These are phyloP conservation scores for Globisporangium recalcitrans DNA, from an alignment of 352 stramenopile genomes.

Conservation along the genomic window DNA sequence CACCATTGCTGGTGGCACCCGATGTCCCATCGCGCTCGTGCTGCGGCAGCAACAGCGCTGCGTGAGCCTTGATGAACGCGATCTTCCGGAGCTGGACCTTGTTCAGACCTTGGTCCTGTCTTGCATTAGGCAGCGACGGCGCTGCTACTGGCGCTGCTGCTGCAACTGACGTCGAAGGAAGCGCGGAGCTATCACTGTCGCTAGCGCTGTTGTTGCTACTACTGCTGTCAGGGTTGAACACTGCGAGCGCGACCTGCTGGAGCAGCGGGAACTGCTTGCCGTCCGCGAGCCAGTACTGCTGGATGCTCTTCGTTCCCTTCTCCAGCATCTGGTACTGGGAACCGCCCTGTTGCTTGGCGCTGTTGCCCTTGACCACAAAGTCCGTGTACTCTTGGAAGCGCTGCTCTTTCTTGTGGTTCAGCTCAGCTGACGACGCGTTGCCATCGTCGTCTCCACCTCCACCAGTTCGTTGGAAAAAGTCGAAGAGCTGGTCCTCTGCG, in stretches of 20 bases:
- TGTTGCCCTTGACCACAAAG: conserved; percentile 28
- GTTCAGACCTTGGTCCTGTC: neutral
- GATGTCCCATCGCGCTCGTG: neutral
- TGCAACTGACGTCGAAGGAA: too few relatives aligned
- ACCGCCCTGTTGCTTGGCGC: conserved; percentile 15
- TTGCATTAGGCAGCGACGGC: neutral
- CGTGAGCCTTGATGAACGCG: conserved; percentile 11
- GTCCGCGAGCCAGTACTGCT: conserved; percentile 33
- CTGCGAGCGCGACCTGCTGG: conserved; percentile 21
- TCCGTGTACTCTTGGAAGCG: conserved; percentile 28
- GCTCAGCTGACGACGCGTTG: neutral
- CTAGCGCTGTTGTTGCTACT: neutral
- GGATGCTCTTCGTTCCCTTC: conserved; percentile 25
- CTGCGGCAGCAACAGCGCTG: neutral
- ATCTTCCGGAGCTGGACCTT: conserved; percentile 9
- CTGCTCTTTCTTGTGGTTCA: conserved; percentile 12
- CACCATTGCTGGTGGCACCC: too few relatives aligned
- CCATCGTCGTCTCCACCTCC: conserved; percentile 2
- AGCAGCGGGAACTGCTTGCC: conserved; percentile 25
- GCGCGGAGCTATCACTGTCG: too few relatives aligned
- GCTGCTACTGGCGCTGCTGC: neutral
- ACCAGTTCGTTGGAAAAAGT: conserved; percentile 9
- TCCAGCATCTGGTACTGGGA: conserved; percentile 27
- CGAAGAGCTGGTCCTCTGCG: conserved; percentile 30
- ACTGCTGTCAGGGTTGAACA: conserved; percentile 14